Evolutionary conservation across 1,139 yeast species (phyloP), one percentile per base, ranked within the genome.

Genomic region (Candida sp.): DNA sequence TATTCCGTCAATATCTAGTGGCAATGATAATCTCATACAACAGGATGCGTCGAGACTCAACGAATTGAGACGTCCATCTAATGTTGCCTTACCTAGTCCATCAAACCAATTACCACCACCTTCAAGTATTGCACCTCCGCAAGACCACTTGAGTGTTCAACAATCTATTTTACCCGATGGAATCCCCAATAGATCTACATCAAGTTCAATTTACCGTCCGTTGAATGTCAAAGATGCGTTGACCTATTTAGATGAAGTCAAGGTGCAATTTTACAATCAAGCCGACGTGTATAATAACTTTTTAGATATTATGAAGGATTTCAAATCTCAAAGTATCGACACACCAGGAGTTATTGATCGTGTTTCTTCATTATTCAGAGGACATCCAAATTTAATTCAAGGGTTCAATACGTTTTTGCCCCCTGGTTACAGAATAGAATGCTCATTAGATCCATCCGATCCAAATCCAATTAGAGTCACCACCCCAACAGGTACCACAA

Each of bases 311-410:
- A 93, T 93, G 99, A 93, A 93, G 67, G 99, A 95, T 61, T 95
- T 95, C 72, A 93, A 95, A 70, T 86, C 95, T 40, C 97, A 91
- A 68, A 81, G 88, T 52, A 91, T 93, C 57, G 98, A 95, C 64
- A 93, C 99, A 1, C 99, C 99, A 0, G 99, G 98, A 21, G 99
- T 93, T 33, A 93, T 93, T 60, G 97, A 90, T 59, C 77, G 99
- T 45, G 99, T 93, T 0, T 89, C 97, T 0, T 80, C 87, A 1
- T 70, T 93, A 46, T 93, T 93, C 63, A 79, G 90, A 49, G 99
- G 98, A 4, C 97, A 90, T 63, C 97, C 97, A 2, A 81, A 82
- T 55, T 74, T 93, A 57, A 91, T 93, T 50, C 98, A 93, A 66
- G 99, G 99, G 0, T 95, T 93, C 67, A 93, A 93, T 67, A 93